Evolutionary conservation across 2,329 filamentous ascomycete genomes (phyloP).

Genomic region (Capronia coronata): DNA sequence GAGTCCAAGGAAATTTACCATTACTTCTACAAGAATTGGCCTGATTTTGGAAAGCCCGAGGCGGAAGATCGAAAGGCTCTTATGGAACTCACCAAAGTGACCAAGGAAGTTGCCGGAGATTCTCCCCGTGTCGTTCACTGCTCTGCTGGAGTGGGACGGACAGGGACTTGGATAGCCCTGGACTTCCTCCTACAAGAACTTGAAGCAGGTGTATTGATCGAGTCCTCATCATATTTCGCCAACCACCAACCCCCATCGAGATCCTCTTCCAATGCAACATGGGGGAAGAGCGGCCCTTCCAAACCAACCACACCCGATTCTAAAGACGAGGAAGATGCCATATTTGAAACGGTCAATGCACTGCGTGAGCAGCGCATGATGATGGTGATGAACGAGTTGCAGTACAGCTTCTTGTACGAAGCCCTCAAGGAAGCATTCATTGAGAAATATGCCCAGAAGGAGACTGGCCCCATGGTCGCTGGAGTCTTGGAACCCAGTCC

Average conservation of each 20-base stretch:
- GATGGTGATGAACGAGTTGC: conserved; percentile 88
- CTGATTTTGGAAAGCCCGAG: conserved; percentile 77
- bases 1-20: conserved; percentile 68
- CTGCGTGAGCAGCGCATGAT: conserved; percentile 81
- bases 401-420: conserved; percentile 84
- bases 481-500: conserved; percentile 23
- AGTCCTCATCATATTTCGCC: conserved; percentile 9
- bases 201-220: conserved; percentile 61
- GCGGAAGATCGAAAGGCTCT: conserved; percentile 47
- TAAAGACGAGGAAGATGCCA: conserved; percentile 54
- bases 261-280: conserved; percentile 18
- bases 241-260: conserved; percentile 4
- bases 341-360: conserved; percentile 71
- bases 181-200: conserved; percentile 84
- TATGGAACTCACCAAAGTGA: conserved; percentile 46
- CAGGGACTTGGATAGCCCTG: conserved; percentile 92
- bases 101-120: conserved; percentile 40
- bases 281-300: conserved; percentile 21
- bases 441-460: conserved; percentile 48
- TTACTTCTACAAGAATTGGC: conserved; percentile 80
- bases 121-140: conserved; percentile 80
- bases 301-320: conserved; percentile 34
- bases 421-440: conserved; percentile 70
- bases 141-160: conserved; percentile 88
- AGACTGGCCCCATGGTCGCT: conserved; percentile 19